phyloP scores from a whole-genome alignment of 495 filamentous ascomycete genomes.

The Neurospora sp. region DNA sequence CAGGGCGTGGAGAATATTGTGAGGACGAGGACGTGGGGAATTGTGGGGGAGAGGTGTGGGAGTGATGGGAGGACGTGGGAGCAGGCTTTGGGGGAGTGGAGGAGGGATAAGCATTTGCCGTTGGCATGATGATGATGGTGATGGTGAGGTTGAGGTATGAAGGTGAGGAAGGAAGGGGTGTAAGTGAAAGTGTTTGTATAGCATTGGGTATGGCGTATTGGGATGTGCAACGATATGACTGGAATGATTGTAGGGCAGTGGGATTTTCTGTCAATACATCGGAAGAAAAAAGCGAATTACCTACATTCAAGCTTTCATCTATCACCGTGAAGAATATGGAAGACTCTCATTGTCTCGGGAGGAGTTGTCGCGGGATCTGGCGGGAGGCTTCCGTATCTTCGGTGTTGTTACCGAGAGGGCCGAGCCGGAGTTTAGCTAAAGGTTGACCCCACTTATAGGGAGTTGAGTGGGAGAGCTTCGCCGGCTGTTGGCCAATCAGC shows the following conservation, averaged over 20 bases:
- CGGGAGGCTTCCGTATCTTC: background rate
- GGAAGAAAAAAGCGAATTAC: background rate
- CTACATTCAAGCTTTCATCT: background rate
- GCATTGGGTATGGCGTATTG: background rate
- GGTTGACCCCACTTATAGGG: background rate
- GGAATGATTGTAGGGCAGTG: background rate
- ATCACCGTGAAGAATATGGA: no score
- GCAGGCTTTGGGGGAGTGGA: constrained; percentile 45
- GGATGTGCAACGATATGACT: background rate
- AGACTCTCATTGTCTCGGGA: background rate
- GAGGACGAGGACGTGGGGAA: constrained; percentile 67
- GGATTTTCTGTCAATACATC: background rate
- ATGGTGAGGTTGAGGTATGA: no score
- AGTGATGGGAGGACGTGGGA: constrained; percentile 43
- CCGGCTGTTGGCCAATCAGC: background rate
- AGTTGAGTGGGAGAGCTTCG: background rate
- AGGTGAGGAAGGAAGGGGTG: background rate
- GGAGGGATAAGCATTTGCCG: constrained; percentile 7
- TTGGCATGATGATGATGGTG: background rate
- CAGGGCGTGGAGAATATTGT: constrained; percentile 81
- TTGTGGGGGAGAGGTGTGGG: constrained; percentile 73
- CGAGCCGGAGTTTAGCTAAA: background rate
- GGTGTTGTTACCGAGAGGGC: background rate
- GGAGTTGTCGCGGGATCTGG: background rate
- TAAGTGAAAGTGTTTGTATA: background rate